Base-by-base conservation (phyloP, 768 basidiomycete species). In the Serendipita indica region DNA sequence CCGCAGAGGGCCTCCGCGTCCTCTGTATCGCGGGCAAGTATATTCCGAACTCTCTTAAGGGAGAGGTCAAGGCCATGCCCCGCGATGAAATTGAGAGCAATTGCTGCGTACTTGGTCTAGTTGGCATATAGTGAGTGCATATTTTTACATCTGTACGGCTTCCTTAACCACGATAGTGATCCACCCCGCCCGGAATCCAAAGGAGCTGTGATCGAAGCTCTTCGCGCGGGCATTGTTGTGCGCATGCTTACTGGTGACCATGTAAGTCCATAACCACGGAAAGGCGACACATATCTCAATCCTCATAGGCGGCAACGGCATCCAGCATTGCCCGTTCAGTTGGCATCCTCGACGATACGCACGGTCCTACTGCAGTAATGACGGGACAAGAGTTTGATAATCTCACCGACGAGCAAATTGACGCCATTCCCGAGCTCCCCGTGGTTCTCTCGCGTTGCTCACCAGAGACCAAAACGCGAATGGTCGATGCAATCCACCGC, bases 391-490 rank as follows among this genome's bases (percentile, higher is more conserved):
- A 79, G 62, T 81, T 81, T 62, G 78, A 81, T 65, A 73, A 70
- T 35, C 68, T 82, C 4, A 72, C 73, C 0, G 77, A 81, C 52
- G 72, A 74, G 35, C 73, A 81, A 65, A 74, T 82, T 58, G 79
- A 80, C 60, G 66, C 66, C 0, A 64, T 75, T 5, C 69, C 69
- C 1, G 64, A 70, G 60, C 71, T 81, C 2, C 80, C 80, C 0
- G 71, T 80, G 13, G 79, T 81, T 57, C 75, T 82, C 60, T 79
- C 79, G 57, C 75, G 79, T 28, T 81, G 79, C 64, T 77, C 77
- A 0, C 79, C 77, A 0, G 72, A 76, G 62, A 77, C 75, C 28
- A 77, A 78, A 69, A 75, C 76, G 3, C 71, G 73, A 20, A 80
- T 78, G 78, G 78, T 81, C 43, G 75, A 80, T 58, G 79, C 79